These are phyloP conservation scores for Gynochthodes officinalis DNA, from an alignment of 257 asterid genomes.

Conservation along the genomic window DNA sequence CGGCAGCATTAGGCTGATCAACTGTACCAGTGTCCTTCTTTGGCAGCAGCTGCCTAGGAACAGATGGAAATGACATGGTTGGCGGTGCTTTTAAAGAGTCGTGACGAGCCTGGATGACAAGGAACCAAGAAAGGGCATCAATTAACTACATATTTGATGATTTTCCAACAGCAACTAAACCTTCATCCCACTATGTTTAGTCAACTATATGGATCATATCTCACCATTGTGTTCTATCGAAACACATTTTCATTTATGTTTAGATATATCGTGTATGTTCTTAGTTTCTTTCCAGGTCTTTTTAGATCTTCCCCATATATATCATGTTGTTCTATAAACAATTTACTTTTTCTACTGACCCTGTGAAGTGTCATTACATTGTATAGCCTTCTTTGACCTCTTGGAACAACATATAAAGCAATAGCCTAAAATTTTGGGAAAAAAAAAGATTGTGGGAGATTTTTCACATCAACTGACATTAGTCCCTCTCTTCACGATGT, in stretches of 20 bases:
- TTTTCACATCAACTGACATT: not conserved
- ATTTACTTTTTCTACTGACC: too few relatives aligned
- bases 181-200: too few relatives aligned
- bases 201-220: too few relatives aligned
- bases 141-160: constrained; percentile 6
- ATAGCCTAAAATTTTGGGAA: not conserved
- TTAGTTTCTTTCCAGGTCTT: too few relatives aligned
- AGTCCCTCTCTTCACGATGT: not conserved
- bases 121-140: not conserved
- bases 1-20: constrained; percentile 47
- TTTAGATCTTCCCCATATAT: too few relatives aligned
- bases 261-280: too few relatives aligned
- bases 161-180: too few relatives aligned
- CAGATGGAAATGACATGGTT: constrained; percentile 50
- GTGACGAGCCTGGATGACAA: constrained; percentile 53
- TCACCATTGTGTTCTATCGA: too few relatives aligned
- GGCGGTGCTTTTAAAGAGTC: constrained; percentile 47
- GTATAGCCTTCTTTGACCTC: too few relatives aligned
- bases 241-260: too few relatives aligned
- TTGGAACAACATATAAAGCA: not conserved
- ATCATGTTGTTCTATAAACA: too few relatives aligned
- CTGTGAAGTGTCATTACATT: too few relatives aligned
- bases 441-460: not conserved
- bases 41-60: constrained; percentile 52
- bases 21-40: constrained; percentile 46